Base-by-base conservation (phyloP, 371 early-diverging fungal genomes). In the Funneliformis caledonium region DNA sequence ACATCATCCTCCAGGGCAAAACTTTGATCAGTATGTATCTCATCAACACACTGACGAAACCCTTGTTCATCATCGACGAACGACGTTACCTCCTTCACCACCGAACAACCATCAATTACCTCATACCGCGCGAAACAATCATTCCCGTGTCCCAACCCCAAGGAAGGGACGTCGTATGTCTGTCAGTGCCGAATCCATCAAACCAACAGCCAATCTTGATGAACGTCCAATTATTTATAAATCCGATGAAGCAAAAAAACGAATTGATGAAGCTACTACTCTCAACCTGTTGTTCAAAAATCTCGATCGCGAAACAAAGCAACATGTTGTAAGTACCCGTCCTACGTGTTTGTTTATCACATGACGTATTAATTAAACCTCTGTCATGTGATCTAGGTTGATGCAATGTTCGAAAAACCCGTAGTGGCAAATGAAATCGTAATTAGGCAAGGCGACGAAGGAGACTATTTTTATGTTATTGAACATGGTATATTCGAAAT, bases 181-280 rank as follows among this genome's bases (percentile, higher is more conserved):
- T 26, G 98, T 99, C 70, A 94, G 94, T 78, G 97, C 98, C 37
- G 98, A 98, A 83, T 96, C 96, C 22, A 96, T 98, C 93, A 92
- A 93, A 26, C 97, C 98, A 31, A 90, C 94, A 48, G 88, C 91
- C 11, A 92, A 92, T 68, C 90, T 92, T 82, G 94, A 90, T 84
- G 92, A 91, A 72, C 93, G 93, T 81, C 87, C 91, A 42, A 91
- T 96, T 73, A 93, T 97, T 76, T 94, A 95, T 73, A 98, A 98
- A 87, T 88, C 93, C 12, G 90, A 88, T 9, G 93, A 92, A 75
- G 96, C 96, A 81, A 89, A 90, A 77, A 86, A 91, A 62, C 92
- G 97, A 42, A 97, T 98, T 83, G 88, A 92, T 64, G 84, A 85
- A 7, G 90, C 96, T 42, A 92, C 97, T 72, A 87, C 87, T 72